These are phyloP conservation scores for Didymella lethalis DNA, from an alignment of 2,329 filamentous ascomycete species.

Conservation along the genomic window DNA sequence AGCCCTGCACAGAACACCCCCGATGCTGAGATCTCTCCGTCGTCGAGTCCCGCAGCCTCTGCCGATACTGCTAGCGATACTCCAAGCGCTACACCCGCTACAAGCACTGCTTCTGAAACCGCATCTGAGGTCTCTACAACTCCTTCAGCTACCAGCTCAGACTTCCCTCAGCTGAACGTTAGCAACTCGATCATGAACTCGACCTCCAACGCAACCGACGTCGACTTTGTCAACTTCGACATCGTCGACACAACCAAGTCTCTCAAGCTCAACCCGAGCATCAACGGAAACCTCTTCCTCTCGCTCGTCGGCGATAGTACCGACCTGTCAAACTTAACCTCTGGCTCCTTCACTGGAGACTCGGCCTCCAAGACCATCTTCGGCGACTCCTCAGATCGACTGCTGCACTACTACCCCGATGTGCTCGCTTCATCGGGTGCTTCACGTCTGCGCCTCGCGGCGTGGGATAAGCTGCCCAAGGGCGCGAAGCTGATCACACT, in stretches of 20 bases:
- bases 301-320: conserved; percentile 14
- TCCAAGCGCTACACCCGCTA: neutral
- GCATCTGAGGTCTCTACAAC: neutral
- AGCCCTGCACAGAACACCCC: conserved; percentile 15
- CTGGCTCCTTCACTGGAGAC: conserved; percentile 13
- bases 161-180: conserved; percentile 2
- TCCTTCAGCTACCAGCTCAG: conserved; percentile 2
- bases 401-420: conserved; percentile 17
- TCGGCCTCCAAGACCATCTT: conserved; percentile 15
- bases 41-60: neutral
- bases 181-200: conserved; percentile 9
- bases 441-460: conserved; percentile 13
- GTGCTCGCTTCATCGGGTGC: conserved; percentile 12
- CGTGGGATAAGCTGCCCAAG: conserved; percentile 17
- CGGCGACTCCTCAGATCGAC: conserved; percentile 14
- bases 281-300: conserved; percentile 15
- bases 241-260: conserved; percentile 18
- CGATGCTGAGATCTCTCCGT: neutral
- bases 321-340: conserved; percentile 13
- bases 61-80: neutral
- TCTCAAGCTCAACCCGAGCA: conserved; percentile 15
- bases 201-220: conserved; percentile 13
- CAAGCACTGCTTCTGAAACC: neutral
- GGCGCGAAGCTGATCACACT: conserved; percentile 19
- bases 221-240: conserved; percentile 12